Base-by-base conservation (phyloP, 352 stramenopile genomes). In the Globisporangium iwayamae region DNA sequence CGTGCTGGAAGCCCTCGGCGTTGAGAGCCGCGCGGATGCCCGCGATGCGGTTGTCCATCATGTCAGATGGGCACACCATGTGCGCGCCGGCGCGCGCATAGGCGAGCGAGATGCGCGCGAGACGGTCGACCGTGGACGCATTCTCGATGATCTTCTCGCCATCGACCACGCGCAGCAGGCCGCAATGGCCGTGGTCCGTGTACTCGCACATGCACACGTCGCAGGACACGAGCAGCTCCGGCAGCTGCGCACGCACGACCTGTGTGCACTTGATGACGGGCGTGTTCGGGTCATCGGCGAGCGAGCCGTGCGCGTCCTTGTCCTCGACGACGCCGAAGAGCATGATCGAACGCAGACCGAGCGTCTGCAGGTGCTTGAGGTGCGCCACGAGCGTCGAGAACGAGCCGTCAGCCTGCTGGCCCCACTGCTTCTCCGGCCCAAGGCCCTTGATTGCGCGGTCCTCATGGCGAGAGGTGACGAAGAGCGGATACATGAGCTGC, bases 21-120 rank as follows among this genome's bases (percentile, higher is more conserved):
- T 99, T 96, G 51, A 99, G 89, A 45, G 92, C 86, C 72, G 94
- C 79, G 63, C 98, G 90, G 72, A 99, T 99, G 25, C 86, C 85
- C 41, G 85, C 92, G 36, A 99, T 97, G 62, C 97, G 93, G 59
- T 98, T 97, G 83, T 99, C 98, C 96, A 99, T 97, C 90, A 98
- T 97, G 78, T 98, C 91, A 46, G 79, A 96, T 34, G 97, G 98
- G 52, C 96, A 98, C 56, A 99, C 96, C 78, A 99, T 96, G 82
- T 99, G 97, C 51, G 96, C 83, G 46, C 98, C 98, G 14, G 98
- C 97, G n/a, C 86, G 79, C 16, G 98, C 98, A 69, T 99, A 98
- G 57, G 87, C 93, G 36, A 99, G 77, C 54, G 93, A 89, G 73
- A 99, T 98, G 70, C 91, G 96, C 59, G 87, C 93, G 41, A 99